A percentile compares a stretch with the other conserved stretches of the same genome.
phyloP scores from a whole-genome alignment of 306 rosid species.

The Malus sieversii region DNA sequence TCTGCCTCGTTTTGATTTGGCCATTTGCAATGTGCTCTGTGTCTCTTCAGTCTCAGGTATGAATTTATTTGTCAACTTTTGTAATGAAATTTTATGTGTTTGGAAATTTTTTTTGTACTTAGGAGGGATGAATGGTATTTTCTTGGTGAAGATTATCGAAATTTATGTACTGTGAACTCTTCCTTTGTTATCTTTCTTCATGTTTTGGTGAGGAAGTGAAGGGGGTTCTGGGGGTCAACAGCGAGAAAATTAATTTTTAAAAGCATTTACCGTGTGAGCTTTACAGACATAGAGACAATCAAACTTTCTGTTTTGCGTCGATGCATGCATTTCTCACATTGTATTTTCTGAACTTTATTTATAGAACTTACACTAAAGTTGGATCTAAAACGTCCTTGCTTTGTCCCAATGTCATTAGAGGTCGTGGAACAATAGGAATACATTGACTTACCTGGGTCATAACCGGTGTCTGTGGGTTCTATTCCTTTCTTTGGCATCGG shows the following conservation, averaged over 20 bases:
- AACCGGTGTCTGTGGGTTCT: too few species aligned
- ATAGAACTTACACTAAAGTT: neutral
- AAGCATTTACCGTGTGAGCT: neutral
- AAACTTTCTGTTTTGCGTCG: neutral
- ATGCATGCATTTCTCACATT: neutral
- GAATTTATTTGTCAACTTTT: neutral
- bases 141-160: neutral
- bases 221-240: neutral
- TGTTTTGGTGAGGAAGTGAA: neutral
- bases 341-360: neutral
- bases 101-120: neutral
- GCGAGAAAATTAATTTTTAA: neutral
- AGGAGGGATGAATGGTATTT: neutral
- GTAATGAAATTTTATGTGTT: neutral
- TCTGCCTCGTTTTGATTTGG: neutral
- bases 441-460: too few species aligned
- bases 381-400: too few species aligned
- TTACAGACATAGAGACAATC: neutral
- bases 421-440: too few species aligned
- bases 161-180: neutral
- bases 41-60: constrained; percentile 2
- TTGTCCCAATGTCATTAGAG: too few species aligned
- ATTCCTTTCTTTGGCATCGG: too few species aligned
- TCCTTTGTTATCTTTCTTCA: neutral
- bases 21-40: neutral